Base-by-base conservation (phyloP, 108 stramenopile genomes). In the Aurantiochytrium sp. region DNA sequence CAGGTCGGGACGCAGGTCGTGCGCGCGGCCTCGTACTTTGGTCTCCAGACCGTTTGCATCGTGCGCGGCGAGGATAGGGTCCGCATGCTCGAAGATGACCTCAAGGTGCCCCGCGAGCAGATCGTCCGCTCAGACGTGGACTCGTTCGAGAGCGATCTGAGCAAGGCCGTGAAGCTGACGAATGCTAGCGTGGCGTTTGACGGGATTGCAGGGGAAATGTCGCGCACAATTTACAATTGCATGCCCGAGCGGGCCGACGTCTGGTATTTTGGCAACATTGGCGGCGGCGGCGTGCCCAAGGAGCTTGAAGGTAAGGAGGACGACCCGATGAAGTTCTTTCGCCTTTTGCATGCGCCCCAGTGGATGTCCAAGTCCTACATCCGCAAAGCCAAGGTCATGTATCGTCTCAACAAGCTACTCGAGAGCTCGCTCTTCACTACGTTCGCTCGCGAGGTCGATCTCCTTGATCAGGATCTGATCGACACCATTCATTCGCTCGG, bases 161-260 rank as follows among this genome's bases (percentile, higher is more conserved):
- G 87, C 36, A 73, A 54, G 86, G 90, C 90, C 55, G 73, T 94
- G 6, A 69, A 91, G 37, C 89, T 93, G 54, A 85, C 91, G 6
- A 90, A 86, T 4, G 90, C 89, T 5, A 93, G 90, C 10, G 68
- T 88, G 54, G 93, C 94, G 17, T 94, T 94, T 81, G 94, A 94
- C 89, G 92, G 92, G 4, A 91, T 93, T 4, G 87, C 90, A 21
- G 93, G 93, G 12, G 68, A 65, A 19, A 89, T 90, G 90, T 87
- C 91, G n/a, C 92, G 92, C 37, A 88, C 88, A 88, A 41, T 94
- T 31, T 32, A 93, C 88, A 89, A 88, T 31, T 36, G 22, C 31
- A 36, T 94, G 89, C 94, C 93, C 10, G 1, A 30, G 4, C 69
- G 85, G 65, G 92, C 91, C 32, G 86, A 68, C 19, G 87, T 92